Percentiles rank a stretch among this genome's conserved stretches.
These are phyloP conservation scores for Penicillium waksmanii DNA, from an alignment of 495 filamentous ascomycete genomes.

Conservation along the genomic window DNA sequence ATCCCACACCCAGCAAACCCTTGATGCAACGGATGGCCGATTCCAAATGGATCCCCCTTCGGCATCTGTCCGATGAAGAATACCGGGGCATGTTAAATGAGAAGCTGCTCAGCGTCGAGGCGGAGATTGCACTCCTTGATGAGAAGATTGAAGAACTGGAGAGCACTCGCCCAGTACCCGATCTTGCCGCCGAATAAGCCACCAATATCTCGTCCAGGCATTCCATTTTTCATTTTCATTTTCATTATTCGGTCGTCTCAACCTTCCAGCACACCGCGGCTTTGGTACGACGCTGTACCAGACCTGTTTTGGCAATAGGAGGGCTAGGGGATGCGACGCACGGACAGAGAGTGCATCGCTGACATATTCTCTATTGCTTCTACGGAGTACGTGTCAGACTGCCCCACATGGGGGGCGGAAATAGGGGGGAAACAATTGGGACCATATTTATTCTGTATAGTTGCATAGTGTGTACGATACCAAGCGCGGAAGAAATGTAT, in stretches of 20 bases:
- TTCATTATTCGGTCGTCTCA: not conserved
- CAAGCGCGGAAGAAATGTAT: slow-evolving; percentile 11
- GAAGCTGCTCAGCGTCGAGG: slow-evolving; percentile 76
- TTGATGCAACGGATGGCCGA: slow-evolving; percentile 54
- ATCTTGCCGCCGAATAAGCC: slow-evolving; percentile 12
- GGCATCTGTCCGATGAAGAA: slow-evolving; percentile 72
- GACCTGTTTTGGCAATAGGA: slow-evolving; percentile 14
- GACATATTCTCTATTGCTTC: slow-evolving; percentile 5
- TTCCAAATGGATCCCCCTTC: slow-evolving; percentile 84
- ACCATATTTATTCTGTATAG: slow-evolving; percentile 3
- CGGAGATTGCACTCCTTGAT: slow-evolving; percentile 83
- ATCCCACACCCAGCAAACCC: slow-evolving; percentile 40
- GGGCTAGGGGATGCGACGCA: slow-evolving; percentile 22
- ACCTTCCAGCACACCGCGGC: slow-evolving; percentile 6
- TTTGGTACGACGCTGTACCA: slow-evolving; percentile 17
- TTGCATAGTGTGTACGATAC: slow-evolving; percentile 18
- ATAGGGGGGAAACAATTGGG: not conserved
- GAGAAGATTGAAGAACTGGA: slow-evolving; percentile 69
- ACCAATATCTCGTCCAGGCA: not conserved
- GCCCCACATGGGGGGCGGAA: slow-evolving; percentile 4
- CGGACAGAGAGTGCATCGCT: slow-evolving; percentile 15
- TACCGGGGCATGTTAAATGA: slow-evolving; percentile 77
- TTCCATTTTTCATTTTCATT: not conserved
- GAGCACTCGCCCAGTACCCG: slow-evolving; percentile 30
- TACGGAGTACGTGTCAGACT: slow-evolving; percentile 15